These are phyloP conservation scores for Eucalyptus cloeziana DNA, from an alignment of 345 rosid genomes.

Conservation along the genomic window DNA sequence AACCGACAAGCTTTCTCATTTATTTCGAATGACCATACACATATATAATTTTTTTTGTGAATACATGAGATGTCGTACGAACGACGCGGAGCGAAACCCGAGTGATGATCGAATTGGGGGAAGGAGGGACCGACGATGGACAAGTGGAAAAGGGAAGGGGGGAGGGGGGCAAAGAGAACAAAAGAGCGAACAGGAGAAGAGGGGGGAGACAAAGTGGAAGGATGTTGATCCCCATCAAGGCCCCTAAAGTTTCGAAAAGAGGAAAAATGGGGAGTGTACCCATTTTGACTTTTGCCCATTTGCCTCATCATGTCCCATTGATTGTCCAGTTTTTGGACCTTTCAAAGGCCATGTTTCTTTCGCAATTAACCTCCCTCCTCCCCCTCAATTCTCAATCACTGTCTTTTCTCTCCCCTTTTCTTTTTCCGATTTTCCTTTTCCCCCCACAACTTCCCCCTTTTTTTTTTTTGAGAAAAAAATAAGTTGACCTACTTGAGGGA, in stretches of 20 bases:
- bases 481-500: not conserved
- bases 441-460: not conserved
- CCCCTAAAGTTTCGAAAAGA: slow-evolving; percentile 31
- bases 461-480: not conserved
- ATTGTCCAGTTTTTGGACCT: slow-evolving; percentile 18
- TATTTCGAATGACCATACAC: not conserved
- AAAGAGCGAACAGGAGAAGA: not conserved
- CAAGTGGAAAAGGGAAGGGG: not conserved
- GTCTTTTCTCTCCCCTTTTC: not conserved
- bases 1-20: fast-evolving
- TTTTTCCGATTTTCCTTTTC: not conserved
- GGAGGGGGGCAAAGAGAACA: not conserved
- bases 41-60: fast-evolving
- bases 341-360: not conserved
- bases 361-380: not conserved
- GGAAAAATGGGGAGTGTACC: not conserved
- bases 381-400: not conserved
- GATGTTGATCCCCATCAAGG: slow-evolving; percentile 73
- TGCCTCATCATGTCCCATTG: slow-evolving; percentile 38
- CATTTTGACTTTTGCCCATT: slow-evolving; percentile 42
- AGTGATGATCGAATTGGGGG: not conserved
- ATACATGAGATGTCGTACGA: not conserved
- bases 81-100: not conserved
- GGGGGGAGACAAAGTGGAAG: slow-evolving; percentile 93
- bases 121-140: not conserved